Evolutionary conservation across 2,329 filamentous ascomycete genomes (phyloP), one percentile per base, ranked within the genome.

Genomic region (Arachnomyces sp.): DNA sequence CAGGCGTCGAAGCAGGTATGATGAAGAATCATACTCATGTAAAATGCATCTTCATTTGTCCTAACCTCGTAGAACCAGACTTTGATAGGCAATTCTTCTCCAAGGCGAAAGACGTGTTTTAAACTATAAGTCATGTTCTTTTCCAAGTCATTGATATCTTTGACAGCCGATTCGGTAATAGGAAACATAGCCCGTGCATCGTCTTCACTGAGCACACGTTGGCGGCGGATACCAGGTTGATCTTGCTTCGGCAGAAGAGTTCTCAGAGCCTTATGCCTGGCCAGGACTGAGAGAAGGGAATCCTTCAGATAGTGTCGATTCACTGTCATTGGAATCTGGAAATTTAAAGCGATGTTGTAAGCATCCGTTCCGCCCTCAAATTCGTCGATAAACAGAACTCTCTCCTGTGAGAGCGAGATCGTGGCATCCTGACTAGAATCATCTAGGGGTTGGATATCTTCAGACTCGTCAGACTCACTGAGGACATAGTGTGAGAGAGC

Each of bases 1-100:
- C 33, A 35, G 6, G 13, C 33, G 12, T 35, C 33, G 33, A 35
- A 35, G 15, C 33, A 17, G 33, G 33, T 17, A 35, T 35, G 33
- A 14, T 35, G 33, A 5, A 35, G 11, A 8, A 18, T 18, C 14
- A 35, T 17, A 17, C 12, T 35, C 12, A 35, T 15, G 18, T 15
- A 35, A n/a, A 35, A 18, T 8, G 12, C 11, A 18, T 18, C 33
- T 7, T 8, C 12, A n/a, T 35, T 18, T 15, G 12, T 6, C 6
- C 12, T 14, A 12, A 35, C 21, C 9, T 25, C 21, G 9, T 25
- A 18, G 12, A 35, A 11, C 3, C 33, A 5, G 12, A 18, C 33
- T 18, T 7, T 15, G 12, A 15, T 11, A 6, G 33, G 33, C 17
- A 35, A 18, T 17, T 35, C 33, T n/a, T 35, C 4, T 3, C 6